Percentiles rank a stretch among this genome's conserved stretches.
Conservation (phyloP, 495 filamentous ascomycete genomes). For the Cetradonia linearis region DNA sequence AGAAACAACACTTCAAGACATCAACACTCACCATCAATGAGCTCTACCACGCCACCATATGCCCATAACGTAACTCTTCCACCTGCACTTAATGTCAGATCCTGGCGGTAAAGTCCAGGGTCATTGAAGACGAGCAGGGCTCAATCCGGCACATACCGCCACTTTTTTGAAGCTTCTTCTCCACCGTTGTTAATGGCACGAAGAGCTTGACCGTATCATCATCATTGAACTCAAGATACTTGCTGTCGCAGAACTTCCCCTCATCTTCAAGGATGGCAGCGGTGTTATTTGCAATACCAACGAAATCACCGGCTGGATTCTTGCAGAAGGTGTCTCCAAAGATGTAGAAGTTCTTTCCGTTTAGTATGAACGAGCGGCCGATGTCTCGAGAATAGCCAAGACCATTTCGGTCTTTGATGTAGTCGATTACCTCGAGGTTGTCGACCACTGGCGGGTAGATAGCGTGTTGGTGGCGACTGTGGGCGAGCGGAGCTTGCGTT, state of each 20-base stretch:
- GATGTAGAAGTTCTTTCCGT: constrained; percentile 16
- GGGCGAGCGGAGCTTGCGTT: not conserved
- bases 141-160: not conserved
- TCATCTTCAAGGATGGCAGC: constrained; percentile 14
- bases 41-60: constrained; percentile 25
- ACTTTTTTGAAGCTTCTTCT: constrained; percentile 18
- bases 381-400: constrained; percentile 23
- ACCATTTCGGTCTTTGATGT: constrained; percentile 16
- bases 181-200: constrained; percentile 12
- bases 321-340: constrained; percentile 29
- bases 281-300: constrained; percentile 25
- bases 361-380: constrained; percentile 22
- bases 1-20: not conserved
- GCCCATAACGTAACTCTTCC: constrained; percentile 23
- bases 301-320: constrained; percentile 21
- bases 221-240: constrained; percentile 12
- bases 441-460: constrained; percentile 17
- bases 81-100: not conserved
- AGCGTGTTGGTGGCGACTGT: constrained; percentile 8
- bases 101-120: not conserved
- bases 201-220: constrained; percentile 18
- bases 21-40: not conserved
- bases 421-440: constrained; percentile 18
- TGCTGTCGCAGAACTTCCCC: constrained; percentile 10
- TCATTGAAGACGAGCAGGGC: not conserved